A percentile compares a stretch with the other conserved stretches of the same genome.
Evolutionary conservation across 768 basidiomycete genomes (phyloP).

Genomic region (Saitozyma sp.): DNA sequence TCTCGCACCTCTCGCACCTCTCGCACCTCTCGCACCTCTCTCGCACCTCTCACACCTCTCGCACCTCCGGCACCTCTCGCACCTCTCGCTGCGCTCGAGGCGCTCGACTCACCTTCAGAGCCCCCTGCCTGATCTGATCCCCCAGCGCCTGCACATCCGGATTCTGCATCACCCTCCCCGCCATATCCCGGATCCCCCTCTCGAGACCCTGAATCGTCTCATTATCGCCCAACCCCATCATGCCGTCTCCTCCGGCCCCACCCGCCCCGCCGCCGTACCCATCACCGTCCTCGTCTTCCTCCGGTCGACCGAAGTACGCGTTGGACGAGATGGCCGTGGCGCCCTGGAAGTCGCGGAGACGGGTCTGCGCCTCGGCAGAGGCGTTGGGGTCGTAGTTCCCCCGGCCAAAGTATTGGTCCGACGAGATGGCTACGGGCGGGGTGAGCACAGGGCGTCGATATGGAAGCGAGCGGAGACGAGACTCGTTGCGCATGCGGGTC

Average conservation of each 20-base stretch:
- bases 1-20: too few relatives aligned
- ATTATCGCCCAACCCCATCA: slow-evolving; percentile 44
- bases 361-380: slow-evolving; percentile 72
- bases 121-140: slow-evolving; percentile 48
- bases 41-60: too few relatives aligned
- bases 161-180: slow-evolving; percentile 49
- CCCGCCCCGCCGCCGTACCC: slow-evolving; percentile 43
- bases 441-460: neutral
- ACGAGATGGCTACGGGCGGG: slow-evolving; percentile 70
- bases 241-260: slow-evolving; percentile 30
- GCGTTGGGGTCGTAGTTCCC: slow-evolving; percentile 77
- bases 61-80: too few relatives aligned
- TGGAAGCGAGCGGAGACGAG: too few relatives aligned
- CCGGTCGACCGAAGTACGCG: slow-evolving; percentile 92
- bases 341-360: slow-evolving; percentile 82
- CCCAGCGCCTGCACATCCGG: slow-evolving; percentile 51
- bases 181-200: slow-evolving; percentile 50
- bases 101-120: slow-evolving; percentile 48
- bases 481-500: too few relatives aligned
- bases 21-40: too few relatives aligned
- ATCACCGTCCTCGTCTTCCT: slow-evolving; percentile 65
- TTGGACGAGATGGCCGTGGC: slow-evolving; percentile 91
- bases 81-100: neutral
- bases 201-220: slow-evolving; percentile 48
- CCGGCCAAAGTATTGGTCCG: slow-evolving; percentile 95